Conservation (phyloP, 164 flowering plant species). For the Taxillus chinensis region DNA sequence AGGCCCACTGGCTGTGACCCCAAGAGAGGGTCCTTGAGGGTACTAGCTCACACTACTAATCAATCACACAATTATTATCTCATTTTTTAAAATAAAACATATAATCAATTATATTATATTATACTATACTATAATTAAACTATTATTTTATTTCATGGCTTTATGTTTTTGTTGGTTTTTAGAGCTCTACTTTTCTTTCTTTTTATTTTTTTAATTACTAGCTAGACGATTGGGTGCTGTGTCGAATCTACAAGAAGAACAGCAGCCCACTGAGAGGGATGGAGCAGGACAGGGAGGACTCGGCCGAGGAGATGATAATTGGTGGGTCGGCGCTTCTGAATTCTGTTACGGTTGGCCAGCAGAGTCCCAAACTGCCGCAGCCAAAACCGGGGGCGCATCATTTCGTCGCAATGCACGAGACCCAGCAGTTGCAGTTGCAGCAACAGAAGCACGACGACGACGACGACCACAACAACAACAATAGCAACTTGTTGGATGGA, state of each 20-base stretch:
- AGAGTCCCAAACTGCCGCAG: neutral
- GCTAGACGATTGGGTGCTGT: conserved; percentile 96
- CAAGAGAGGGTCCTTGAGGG: conserved; percentile 70
- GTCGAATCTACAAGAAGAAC: conserved; percentile 93
- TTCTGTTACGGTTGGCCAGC: neutral
- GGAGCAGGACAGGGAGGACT: conserved; percentile 51
- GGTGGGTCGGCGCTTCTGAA: neutral
- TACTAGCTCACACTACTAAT: conserved; percentile 6
- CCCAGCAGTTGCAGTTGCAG: neutral
- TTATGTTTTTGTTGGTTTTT: too few species aligned
- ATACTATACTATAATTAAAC: too few species aligned
- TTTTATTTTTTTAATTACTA: conserved; percentile 10
- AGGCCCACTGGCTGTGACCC: conserved; percentile 42
- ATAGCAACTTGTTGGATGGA: conserved; percentile 32
- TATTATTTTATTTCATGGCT: too few species aligned
- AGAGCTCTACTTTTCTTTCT: neutral
- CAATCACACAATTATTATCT: neutral
- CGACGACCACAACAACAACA: conserved; percentile 17
- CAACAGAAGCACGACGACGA: neutral
- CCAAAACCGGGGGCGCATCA: conserved; percentile 1
- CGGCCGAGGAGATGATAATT: conserved; percentile 42
- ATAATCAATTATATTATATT: too few species aligned
- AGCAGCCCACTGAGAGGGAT: conserved; percentile 30
- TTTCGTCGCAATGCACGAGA: conserved; percentile 5
- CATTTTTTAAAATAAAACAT: neutral